These are phyloP conservation scores for Dothidotthia symphoricarpi DNA, from an alignment of 2,329 filamentous ascomycete species.

Conservation along the genomic window DNA sequence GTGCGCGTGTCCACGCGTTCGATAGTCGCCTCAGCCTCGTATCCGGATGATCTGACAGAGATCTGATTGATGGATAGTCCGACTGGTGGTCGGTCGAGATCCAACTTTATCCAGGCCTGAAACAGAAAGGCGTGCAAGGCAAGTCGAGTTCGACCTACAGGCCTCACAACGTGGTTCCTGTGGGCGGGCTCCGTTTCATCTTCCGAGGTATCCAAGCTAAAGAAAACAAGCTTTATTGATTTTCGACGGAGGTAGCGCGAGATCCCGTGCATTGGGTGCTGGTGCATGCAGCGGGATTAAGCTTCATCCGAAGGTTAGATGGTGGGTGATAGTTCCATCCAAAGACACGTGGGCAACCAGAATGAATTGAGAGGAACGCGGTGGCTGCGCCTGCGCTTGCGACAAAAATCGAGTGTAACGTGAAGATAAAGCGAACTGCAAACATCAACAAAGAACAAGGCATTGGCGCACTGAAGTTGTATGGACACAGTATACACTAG, in stretches of 20 bases:
- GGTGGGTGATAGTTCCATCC: too few relatives aligned
- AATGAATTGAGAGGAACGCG: background rate
- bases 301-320: conserved; percentile 4
- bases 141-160: conserved; percentile 5
- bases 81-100: conserved; percentile 7
- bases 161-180: conserved; percentile 11
- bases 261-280: conserved; percentile 16
- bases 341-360: background rate
- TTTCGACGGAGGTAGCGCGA: conserved; percentile 13
- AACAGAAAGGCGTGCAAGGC: conserved; percentile 5
- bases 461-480: conserved; percentile 7
- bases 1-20: conserved; percentile 12
- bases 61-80: background rate
- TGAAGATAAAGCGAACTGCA: background rate
- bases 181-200: conserved; percentile 19
- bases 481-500: conserved; percentile 6
- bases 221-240: conserved; percentile 33
- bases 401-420: background rate
- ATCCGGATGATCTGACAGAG: conserved; percentile 2
- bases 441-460: too few relatives aligned
- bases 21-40: conserved; percentile 11
- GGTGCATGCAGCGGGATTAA: conserved; percentile 3
- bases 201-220: conserved; percentile 17
- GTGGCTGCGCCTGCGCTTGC: too few relatives aligned
- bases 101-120: conserved; percentile 5